Percentiles rank a stretch among this genome's conserved stretches.
phyloP scores from a whole-genome alignment of 1,284 basidiomycete genomes.

The Pseudozyma sp. region DNA sequence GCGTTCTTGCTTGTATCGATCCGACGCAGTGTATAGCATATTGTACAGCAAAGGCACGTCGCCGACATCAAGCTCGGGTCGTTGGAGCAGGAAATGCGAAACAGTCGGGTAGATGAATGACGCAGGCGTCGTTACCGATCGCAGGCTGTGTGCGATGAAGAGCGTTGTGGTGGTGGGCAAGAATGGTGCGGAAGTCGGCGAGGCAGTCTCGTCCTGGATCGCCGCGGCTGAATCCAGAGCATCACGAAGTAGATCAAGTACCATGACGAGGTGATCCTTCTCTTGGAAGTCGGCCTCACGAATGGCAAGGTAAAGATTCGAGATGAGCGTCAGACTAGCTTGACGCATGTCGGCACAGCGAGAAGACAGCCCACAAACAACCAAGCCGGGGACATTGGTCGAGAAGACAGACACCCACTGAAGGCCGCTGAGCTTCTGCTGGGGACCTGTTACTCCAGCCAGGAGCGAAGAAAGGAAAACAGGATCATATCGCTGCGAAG shows the following conservation, averaged over 20 bases:
- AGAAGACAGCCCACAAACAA: slow-evolving; percentile 80
- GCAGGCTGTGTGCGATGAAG: slow-evolving; percentile 82
- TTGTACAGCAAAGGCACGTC: slow-evolving; percentile 88
- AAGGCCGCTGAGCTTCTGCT: slow-evolving; percentile 75
- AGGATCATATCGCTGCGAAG: slow-evolving; percentile 77
- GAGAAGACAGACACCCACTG: slow-evolving; percentile 87
- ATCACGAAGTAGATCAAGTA: slow-evolving; percentile 76
- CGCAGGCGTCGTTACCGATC: slow-evolving; percentile 81
- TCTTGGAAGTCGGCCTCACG: slow-evolving; percentile 82
- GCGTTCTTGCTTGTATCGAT: slow-evolving; percentile 82
- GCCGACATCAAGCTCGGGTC: slow-evolving; percentile 78
- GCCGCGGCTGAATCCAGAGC: slow-evolving; percentile 20
- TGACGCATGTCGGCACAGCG: slow-evolving; percentile 76
- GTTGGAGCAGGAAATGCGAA: slow-evolving; percentile 84
- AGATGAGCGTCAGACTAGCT: slow-evolving; percentile 70
- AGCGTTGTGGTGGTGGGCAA: slow-evolving; percentile 82
- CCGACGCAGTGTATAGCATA: slow-evolving; percentile 80
- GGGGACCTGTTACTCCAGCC: slow-evolving; percentile 74
- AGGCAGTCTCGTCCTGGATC: slow-evolving; percentile 33
- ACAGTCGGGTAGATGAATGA: slow-evolving; percentile 83
- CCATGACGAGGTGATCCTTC: slow-evolving; percentile 79
- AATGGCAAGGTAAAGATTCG: slow-evolving; percentile 67
- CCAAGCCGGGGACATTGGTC: slow-evolving; percentile 81
- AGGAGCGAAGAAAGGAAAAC: slow-evolving; percentile 80
- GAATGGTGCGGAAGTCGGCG: slow-evolving; percentile 69